phyloP scores from a whole-genome alignment of 1,284 basidiomycete genomes.

The Singerocomus inundabilis region DNA sequence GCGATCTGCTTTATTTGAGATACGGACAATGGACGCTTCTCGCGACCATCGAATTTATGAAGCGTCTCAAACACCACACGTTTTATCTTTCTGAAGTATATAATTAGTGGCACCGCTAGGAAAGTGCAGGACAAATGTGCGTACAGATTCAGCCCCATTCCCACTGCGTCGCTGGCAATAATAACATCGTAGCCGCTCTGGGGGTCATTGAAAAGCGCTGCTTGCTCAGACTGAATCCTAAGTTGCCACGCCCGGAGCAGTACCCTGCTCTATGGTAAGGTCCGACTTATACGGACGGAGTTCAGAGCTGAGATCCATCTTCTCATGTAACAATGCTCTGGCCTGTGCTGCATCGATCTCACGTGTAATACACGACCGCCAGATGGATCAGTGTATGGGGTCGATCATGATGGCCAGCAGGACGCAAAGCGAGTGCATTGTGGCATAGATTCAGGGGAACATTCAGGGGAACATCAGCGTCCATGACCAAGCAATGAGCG shows the following conservation, averaged over 20 bases:
- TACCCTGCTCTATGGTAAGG: too few relatives aligned
- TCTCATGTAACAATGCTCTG: not conserved
- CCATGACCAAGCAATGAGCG: too few relatives aligned
- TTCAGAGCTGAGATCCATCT: not conserved
- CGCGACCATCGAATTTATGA: conserved; percentile 70
- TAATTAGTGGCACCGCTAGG: not conserved
- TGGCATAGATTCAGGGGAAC: conserved; percentile 2
- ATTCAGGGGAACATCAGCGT: not conserved
- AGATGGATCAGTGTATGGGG: conserved; percentile 3
- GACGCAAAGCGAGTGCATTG: conserved; percentile 2
- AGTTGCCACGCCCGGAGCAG: too few relatives aligned
- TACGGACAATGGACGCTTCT: conserved; percentile 55
- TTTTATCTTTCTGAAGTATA: conserved; percentile 77
- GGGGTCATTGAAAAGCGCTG: conserved; percentile 72
- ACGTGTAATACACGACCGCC: not conserved
- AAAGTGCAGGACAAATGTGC: conserved; percentile 25
- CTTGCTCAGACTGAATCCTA: conserved; percentile 81
- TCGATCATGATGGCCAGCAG: conserved; percentile 5
- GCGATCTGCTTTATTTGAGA: conserved; percentile 96
- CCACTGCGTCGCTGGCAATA: conserved; percentile 79
- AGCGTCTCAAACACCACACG: conserved; percentile 83
- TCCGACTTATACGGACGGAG: not conserved
- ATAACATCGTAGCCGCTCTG: conserved; percentile 68
- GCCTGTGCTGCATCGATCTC: not conserved
- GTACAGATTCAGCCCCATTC: conserved; percentile 83